Base-by-base conservation (phyloP, 768 basidiomycete species). In the Kondoa malvinella region DNA sequence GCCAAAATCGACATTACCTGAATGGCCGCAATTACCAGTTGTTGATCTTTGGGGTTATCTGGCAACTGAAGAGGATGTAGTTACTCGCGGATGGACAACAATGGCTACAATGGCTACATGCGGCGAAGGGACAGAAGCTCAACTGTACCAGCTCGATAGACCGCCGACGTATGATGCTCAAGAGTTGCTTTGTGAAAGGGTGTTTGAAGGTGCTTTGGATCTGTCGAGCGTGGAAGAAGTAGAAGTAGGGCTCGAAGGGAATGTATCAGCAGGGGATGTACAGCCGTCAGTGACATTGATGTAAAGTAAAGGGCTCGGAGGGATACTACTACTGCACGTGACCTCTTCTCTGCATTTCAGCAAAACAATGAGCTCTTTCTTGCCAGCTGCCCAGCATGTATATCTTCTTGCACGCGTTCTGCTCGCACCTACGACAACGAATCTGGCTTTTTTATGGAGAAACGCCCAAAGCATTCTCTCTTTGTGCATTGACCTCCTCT, bases 31-130 rank as follows among this genome's bases (percentile, higher is more conserved):
- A 1, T 78, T 91, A 31, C 89, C 89, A 0, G 80, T 86, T 8
- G 77, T 90, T 70, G 87, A 91, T 74, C 77, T 88, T 31, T 82
- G 82, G 57, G 86, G 86, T 2, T 73, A 74, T 30, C 30, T 85
- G 8, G 75, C 77, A 1, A 77, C 75, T 26, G 67, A 77, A 70
- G 74, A 76, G 15, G 74, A 71, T 56, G 72, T 84, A 31, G 72
- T 80, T 57, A 69, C 71, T 40, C 65, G 75, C 1, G 74, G 72
- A 0, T 70, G 69, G 25, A 30, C 65, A n/a, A 65, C 69, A 1
- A 30, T 60, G 17, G 66, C n/a, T 26, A 60, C 57, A 34, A 65
- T 69, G 16, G 69, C 57, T 17, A 59, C 66, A 26, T 69, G 69
- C 33, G 66, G 17, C 57, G 33, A 67, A 57, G 68, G 57, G 2